Evolutionary conservation across 345 rosid genomes (phyloP), one percentile per base, ranked within the genome.

Genomic region (Citropsis articulata): DNA sequence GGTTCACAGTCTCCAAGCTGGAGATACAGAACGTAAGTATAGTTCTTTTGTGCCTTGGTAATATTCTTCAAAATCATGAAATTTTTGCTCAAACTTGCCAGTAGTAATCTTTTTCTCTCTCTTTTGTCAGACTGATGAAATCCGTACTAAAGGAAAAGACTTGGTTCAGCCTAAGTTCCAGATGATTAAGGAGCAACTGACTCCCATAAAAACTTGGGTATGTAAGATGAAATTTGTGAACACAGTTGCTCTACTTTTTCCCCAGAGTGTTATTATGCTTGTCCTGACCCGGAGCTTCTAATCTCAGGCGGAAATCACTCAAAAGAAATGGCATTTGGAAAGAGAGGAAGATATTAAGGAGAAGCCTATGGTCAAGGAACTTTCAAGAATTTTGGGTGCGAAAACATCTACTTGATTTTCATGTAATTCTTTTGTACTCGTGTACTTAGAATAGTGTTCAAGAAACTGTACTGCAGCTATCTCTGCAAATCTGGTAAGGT

Each of bases 141-240:
- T 95, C 69, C 86, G 75, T 78, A 75, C 48, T 9, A 93, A 83
- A 85, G 92, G 90, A 38, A 92, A 81, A 79, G 91, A 89, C 80
- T 64, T 90, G 22, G 76, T 92, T 68, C 91, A 90, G 79, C 98
- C 97, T 9, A 91, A 83, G 72, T 9, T 87, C 50, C 93, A 86
- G 69, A 81, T 66, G 22, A 75, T 95, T 66, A 90, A 82, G 78
- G 91, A 88, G 79, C 92, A 86, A 75, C 66, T 90, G 65, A 77
- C 77, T 56, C 99, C 99, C 16, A 33, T 93, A 30, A 87, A 79
- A 84, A 83, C 77, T 80, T 92, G 97, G 99, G 99, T 95, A 89
- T 45, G 89, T 64, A 27, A 9, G 1, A 72, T 60, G 10, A 22
- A 13, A 27, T 2, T 71, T 66, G 38, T 25, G 24, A 19, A n/a